Base-by-base conservation (phyloP, 75 land plant species). In the Cunninghamia lanceolata region DNA sequence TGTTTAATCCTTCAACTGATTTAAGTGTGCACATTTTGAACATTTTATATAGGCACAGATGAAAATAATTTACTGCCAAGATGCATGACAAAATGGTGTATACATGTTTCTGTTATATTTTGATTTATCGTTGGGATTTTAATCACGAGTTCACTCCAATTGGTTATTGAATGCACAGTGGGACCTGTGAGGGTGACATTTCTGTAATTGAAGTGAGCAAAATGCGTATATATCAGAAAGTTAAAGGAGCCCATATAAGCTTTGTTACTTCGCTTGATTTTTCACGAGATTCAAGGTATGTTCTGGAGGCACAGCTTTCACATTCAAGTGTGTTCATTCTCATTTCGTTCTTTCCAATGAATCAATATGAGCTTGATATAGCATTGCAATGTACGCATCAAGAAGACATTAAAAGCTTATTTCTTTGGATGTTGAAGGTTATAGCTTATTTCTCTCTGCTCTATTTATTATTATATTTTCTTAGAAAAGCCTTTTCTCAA, bases 171-270 rank as follows among this genome's bases (percentile, higher is more conserved):
- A 36, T 36, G 10, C 86, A 84, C 91, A 97, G 95, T 84, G 99
- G 99, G 40, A 96, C 95, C 52, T 84, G 78, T 35, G 90, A 94
- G 80, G 99, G 99, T 40, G 93, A 95, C 59, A 25, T 96, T 80
- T 76, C 86, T n/a, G 86, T 97, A 40, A 38, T 94, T 19, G 84
- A 90, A 79, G 90, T 95, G 6, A 74, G 59, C 46, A 93, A 77
- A 74, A 88, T 96, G 93, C 86, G 59, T 36, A 86, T 92, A 30
- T 90, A 74, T 38, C 91, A 86, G 66, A 75, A 53, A 46, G 87
- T 96, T 54, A 96, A 87, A 74, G 84, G 87, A 73, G 99, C 99
- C 70, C 99, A 96, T 86, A 86, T 91, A 50, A 91, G 90, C 30
- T 46, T 93, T 78, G 96, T 97, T 43, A 95, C 96, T 46, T 82